Evolutionary conservation across 257 asterid genomes (phyloP), one percentile per base, ranked within the genome.

Genomic region (Fraxinus anomala): DNA sequence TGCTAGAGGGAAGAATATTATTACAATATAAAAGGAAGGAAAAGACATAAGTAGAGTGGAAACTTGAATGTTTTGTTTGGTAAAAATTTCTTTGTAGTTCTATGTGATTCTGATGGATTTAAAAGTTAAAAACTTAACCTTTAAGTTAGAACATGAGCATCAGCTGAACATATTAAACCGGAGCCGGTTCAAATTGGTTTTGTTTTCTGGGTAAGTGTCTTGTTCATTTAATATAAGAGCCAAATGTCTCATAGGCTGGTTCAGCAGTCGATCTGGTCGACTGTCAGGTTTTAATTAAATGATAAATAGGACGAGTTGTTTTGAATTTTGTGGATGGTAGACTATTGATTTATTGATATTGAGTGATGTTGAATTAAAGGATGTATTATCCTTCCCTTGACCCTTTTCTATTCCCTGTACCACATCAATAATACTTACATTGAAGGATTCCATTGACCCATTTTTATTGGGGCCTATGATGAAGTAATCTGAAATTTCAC

Each of bases 401-500:
- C 77, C 24, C 69, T 6, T 63, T 74, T 26, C 21, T 33, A 61
- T 56, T 5, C 16, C 59, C 59, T 3, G 21, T 16, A 4, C 59
- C 21, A 4, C 59, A 14, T 47, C n/a, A 33, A 34, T 33, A 28
- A 33, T 14, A 54, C 77, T 17, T 49, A 33, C 42, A 73, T 67
- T 67, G 3, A 36, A 44, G 67, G 31, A 59, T 59, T 23, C 47
- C 16, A 47, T 36, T 34, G n/a, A 42, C 73, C 31, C 69, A 26
- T 63, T 72, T 26, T 21, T 36, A 61, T 37, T 69, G 21, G 6
- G 49, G 19, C 26, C 28, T 36, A 28, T 19, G 47, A 77, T 76
- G 42, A 75, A 78, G 72, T 79, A 30, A 26, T 73, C 26, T 81
- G 2, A 36, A 68, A 30, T 51, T 23, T 16, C 37, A 19, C 23